phyloP scores from a whole-genome alignment of 2,329 filamentous ascomycete species.

The Madurella mycetomatis region DNA sequence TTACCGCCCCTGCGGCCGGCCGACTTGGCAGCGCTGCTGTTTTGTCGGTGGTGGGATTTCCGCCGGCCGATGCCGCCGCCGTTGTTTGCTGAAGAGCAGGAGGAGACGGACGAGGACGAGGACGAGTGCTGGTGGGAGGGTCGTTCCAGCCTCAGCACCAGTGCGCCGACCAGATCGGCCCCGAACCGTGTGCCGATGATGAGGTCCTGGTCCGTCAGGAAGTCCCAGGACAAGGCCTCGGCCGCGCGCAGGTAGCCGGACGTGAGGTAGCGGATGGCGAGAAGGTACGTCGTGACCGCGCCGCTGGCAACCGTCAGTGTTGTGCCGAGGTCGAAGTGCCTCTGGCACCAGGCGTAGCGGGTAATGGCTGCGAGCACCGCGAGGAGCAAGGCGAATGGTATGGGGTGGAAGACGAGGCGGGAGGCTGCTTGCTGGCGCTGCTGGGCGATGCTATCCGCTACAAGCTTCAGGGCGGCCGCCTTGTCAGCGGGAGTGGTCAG shows the following conservation, averaged over 20 bases:
- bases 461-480: conserved; percentile 63
- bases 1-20: conserved; percentile 49
- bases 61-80: conserved; percentile 11
- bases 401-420: conserved; percentile 60
- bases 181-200: conserved; percentile 65
- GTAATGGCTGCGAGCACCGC: conserved; percentile 42
- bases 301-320: conserved; percentile 56
- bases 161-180: conserved; percentile 63
- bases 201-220: conserved; percentile 51
- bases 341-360: conserved; percentile 42
- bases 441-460: conserved; percentile 78
- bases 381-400: conserved; percentile 47
- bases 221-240: conserved; percentile 57
- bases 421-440: conserved; percentile 66
- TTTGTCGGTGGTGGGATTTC: conserved; percentile 22
- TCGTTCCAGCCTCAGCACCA: conserved; percentile 63
- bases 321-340: conserved; percentile 47
- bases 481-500: conserved; percentile 55
- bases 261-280: conserved; percentile 56
- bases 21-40: conserved; percentile 20
- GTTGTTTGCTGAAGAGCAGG: background rate
- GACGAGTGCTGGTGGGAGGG: conserved; percentile 2
- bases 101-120: background rate
- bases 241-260: conserved; percentile 60
- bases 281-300: conserved; percentile 59